Evolutionary conservation across 2,329 filamentous ascomycete species (phyloP).

Genomic region (Nemania abortiva): DNA sequence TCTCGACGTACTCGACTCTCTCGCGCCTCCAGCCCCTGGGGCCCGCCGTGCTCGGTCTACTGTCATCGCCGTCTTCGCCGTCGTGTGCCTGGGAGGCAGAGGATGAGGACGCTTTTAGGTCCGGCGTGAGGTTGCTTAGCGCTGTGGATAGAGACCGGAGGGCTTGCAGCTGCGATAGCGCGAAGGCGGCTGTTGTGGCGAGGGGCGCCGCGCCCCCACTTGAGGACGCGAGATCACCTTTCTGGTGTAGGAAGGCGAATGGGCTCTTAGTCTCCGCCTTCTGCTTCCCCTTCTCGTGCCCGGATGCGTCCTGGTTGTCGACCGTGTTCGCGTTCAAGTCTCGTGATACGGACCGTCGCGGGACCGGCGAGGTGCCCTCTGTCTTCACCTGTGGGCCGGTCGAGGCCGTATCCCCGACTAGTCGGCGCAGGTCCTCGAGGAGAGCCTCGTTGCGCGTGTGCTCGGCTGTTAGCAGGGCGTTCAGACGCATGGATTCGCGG

Average conservation of each 20-base stretch:
- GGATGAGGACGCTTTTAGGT: slow-evolving; percentile 57
- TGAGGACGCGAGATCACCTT: slow-evolving; percentile 63
- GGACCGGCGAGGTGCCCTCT: slow-evolving; percentile 46
- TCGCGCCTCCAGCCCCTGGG: slow-evolving; percentile 73
- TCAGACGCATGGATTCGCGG: slow-evolving; percentile 64
- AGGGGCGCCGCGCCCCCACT: slow-evolving; percentile 67
- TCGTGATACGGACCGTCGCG: slow-evolving; percentile 17
- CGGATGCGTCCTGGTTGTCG: slow-evolving; percentile 19
- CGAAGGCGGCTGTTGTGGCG: slow-evolving; percentile 80
- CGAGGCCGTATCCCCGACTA: slow-evolving; percentile 42
- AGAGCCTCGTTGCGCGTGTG: slow-evolving; percentile 59
- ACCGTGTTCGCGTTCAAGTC: slow-evolving; percentile 22
- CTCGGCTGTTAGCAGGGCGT: slow-evolving; percentile 68
- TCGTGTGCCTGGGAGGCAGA: slow-evolving; percentile 43
- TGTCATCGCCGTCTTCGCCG: slow-evolving; percentile 35
- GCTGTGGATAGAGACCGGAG: slow-evolving; percentile 73
- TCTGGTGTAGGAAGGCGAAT: slow-evolving; percentile 70
- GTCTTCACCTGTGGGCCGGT: slow-evolving; percentile 35
- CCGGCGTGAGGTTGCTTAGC: slow-evolving; percentile 74
- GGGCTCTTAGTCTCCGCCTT: slow-evolving; percentile 44
- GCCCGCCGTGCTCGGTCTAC: slow-evolving; percentile 40
- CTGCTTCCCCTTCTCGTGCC: not conserved
- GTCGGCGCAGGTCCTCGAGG: slow-evolving; percentile 50
- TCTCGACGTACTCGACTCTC: slow-evolving; percentile 85
- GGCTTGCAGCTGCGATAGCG: slow-evolving; percentile 84